A percentile compares a stretch with the other conserved stretches of the same genome.
Evolutionary conservation across 768 basidiomycete species (phyloP).

Genomic region (Naganishia kalamii): DNA sequence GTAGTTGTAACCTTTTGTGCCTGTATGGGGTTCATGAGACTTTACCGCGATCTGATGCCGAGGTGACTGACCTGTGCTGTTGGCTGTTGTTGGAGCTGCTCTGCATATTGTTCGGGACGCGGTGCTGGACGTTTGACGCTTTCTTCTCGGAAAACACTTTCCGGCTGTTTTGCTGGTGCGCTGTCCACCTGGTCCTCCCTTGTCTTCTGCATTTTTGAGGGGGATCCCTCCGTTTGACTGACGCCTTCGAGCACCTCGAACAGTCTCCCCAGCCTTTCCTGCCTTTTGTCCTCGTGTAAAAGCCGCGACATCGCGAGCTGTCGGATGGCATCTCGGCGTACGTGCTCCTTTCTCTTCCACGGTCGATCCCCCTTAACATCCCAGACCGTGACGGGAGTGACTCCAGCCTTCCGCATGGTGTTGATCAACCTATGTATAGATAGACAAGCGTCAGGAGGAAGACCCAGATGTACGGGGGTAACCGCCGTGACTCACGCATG

Average conservation of each 20-base stretch:
- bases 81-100: no score
- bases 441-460: neutral
- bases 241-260: constrained; percentile 10
- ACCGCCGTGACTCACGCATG: constrained; percentile 40
- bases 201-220: no score
- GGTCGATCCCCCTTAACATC: constrained; percentile 38
- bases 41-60: no score
- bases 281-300: constrained; percentile 33
- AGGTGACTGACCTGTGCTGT: no score
- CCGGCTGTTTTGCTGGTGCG: no score
- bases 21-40: no score
- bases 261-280: constrained; percentile 26
- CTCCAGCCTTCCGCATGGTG: constrained; percentile 31
- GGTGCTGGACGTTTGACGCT: no score
- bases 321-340: constrained; percentile 24
- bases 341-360: constrained; percentile 44
- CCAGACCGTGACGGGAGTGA: constrained; percentile 41
- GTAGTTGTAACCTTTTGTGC: no score
- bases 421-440: constrained; percentile 33
- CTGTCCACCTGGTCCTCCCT: no score
- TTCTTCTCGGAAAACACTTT: no score
- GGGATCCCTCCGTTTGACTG: no score
- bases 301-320: constrained; percentile 28
- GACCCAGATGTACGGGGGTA: neutral
- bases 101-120: no score